These are phyloP conservation scores for Ascochyta pisi DNA, from an alignment of 2,329 filamentous ascomycete genomes.

Conservation along the genomic window DNA sequence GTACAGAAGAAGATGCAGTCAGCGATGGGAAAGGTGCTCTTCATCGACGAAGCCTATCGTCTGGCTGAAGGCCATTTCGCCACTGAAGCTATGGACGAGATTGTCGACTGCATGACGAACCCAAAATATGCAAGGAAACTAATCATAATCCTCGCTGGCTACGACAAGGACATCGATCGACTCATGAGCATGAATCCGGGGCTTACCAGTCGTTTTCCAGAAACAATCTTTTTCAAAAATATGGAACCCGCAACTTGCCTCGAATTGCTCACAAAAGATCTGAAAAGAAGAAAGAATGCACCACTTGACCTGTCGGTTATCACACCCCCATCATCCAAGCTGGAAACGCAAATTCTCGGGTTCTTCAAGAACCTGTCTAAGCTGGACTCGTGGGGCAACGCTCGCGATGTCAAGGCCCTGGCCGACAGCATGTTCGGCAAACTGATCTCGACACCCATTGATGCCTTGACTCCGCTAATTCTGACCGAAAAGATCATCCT, in stretches of 20 bases:
- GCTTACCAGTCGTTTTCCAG: constrained; percentile 69
- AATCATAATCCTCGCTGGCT: constrained; percentile 73
- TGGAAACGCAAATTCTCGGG: constrained; percentile 25
- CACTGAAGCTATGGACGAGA: constrained; percentile 61
- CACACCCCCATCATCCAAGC: constrained; percentile 21
- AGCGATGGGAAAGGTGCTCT: constrained; percentile 70
- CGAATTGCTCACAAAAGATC: constrained; percentile 48
- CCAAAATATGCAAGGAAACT: constrained; percentile 65
- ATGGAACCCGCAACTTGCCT: constrained; percentile 42
- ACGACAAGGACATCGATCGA: constrained; percentile 69
- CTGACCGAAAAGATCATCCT: constrained; percentile 37
- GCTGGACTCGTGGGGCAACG: constrained; percentile 66
- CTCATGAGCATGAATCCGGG: constrained; percentile 69
- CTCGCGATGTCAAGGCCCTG: constrained; percentile 66
- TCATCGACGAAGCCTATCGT: constrained; percentile 76
- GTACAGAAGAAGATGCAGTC: constrained; percentile 66
- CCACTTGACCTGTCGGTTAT: constrained; percentile 40
- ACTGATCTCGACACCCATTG: constrained; percentile 32
- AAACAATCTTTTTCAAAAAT: constrained; percentile 63
- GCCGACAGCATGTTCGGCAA: constrained; percentile 58
- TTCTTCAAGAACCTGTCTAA: constrained; percentile 52
- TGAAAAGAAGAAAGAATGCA: constrained; percentile 42
- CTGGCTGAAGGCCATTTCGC: constrained; percentile 65
- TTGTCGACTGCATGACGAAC: constrained; percentile 63
- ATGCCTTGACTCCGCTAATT: constrained; percentile 22